Conservation (phyloP, 2,329 filamentous ascomycete species). For the Fusarium citri region DNA sequence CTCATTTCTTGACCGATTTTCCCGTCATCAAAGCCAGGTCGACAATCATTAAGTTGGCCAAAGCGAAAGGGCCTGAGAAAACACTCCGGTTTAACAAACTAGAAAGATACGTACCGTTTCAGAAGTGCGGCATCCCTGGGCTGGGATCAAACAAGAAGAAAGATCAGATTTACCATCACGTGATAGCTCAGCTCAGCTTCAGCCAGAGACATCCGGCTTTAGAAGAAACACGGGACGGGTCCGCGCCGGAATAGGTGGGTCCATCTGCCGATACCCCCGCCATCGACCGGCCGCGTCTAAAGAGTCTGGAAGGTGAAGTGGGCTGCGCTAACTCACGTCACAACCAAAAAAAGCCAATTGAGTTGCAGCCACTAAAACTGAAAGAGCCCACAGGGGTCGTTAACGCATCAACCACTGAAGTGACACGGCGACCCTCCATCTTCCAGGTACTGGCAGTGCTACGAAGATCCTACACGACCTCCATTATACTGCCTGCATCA, state of each 20-base stretch:
- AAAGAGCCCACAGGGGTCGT: constrained; percentile 21
- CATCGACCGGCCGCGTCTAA: background rate
- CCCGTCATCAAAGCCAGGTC: constrained; percentile 34
- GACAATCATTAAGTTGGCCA: constrained; percentile 39
- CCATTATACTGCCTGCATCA: constrained; percentile 17
- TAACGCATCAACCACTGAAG: constrained; percentile 34
- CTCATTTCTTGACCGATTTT: constrained; percentile 32
- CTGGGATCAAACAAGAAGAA: constrained; percentile 20
- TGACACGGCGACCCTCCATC: constrained; percentile 40
- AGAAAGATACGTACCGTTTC: constrained; percentile 36
- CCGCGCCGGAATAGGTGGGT: constrained; percentile 27
- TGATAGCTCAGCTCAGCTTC: constrained; percentile 5
- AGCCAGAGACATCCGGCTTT: background rate
- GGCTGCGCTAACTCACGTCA: constrained; percentile 36
- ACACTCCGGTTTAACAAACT: constrained; percentile 33
- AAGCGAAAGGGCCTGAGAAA: constrained; percentile 38
- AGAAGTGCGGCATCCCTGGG: constrained; percentile 9
- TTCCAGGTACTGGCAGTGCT: constrained; percentile 5
- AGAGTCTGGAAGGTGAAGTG: constrained; percentile 13
- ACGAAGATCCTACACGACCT: constrained; percentile 21
- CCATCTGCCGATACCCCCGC: background rate
- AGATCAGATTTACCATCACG: constrained; percentile 15
- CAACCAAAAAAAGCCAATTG: background rate
- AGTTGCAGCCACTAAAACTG: constrained; percentile 30
- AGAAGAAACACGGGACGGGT: constrained; percentile 11